Conservation (phyloP, 495 filamentous ascomycete genomes). For the Aspergillus egyptiacus region DNA sequence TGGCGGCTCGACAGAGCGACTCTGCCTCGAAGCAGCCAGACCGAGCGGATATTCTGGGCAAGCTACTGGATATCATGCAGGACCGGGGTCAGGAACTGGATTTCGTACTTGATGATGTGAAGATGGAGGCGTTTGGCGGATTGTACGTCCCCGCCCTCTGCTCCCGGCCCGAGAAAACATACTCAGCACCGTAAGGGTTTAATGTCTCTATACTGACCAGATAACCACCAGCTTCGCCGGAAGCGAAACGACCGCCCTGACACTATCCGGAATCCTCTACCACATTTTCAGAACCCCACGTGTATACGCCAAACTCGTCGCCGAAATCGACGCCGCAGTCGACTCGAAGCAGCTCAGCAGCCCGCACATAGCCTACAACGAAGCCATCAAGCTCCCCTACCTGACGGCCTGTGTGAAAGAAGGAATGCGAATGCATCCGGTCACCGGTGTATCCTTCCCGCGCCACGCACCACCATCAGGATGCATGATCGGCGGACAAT, state of each 20-base stretch:
- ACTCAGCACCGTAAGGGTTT: no score
- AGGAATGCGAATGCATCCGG: constrained; percentile 23
- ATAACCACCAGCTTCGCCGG: constrained; percentile 32
- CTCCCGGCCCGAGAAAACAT: background rate
- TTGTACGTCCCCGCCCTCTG: constrained; percentile 16
- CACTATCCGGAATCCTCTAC: constrained; percentile 40
- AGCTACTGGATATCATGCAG: constrained; percentile 13
- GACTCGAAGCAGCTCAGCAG: constrained; percentile 9
- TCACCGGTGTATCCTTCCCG: constrained; percentile 18
- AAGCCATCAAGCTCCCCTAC: constrained; percentile 35
- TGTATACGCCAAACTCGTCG: constrained; percentile 38
- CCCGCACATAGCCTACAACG: constrained; percentile 16
- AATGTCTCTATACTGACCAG: background rate
- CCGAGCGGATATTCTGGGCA: constrained; percentile 17
- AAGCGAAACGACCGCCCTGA: constrained; percentile 46
- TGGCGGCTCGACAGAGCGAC: background rate
- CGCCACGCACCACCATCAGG: constrained; percentile 18
- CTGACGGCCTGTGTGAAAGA: constrained; percentile 37
- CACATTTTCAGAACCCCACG: constrained; percentile 44
- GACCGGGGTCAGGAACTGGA: constrained; percentile 12
- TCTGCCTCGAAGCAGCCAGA: background rate
- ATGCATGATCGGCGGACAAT: constrained; percentile 13
- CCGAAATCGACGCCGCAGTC: constrained; percentile 42
- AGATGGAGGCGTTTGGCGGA: constrained; percentile 15
- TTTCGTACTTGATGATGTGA: constrained; percentile 20